phyloP scores from a whole-genome alignment of 768 basidiomycete species.

The Leccinellum luteum region DNA sequence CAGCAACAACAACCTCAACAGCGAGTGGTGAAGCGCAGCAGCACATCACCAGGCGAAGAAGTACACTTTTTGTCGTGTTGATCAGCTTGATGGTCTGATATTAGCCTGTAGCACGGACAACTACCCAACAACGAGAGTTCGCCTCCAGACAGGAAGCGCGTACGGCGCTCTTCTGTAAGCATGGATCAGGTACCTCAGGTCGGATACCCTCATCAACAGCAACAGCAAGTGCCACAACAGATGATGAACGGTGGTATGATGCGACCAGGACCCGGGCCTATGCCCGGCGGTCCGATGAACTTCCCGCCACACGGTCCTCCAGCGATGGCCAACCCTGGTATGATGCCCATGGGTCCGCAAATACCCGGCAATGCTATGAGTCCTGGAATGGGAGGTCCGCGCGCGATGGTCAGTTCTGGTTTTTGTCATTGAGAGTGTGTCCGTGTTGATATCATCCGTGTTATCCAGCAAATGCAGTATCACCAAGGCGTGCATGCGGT shows the following conservation, averaged over 20 bases:
- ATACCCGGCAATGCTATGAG: conserved; percentile 32
- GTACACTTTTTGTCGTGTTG: conserved; percentile 31
- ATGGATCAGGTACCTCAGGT: conserved; percentile 42
- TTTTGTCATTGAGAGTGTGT: not conserved
- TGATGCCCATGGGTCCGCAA: conserved; percentile 36
- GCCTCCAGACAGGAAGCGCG: conserved; percentile 55
- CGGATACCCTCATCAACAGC: conserved; percentile 34
- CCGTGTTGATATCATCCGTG: conserved; percentile 18
- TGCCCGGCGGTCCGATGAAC: conserved; percentile 35
- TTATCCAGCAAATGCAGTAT: conserved; percentile 28
- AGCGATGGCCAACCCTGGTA: conserved; percentile 30
- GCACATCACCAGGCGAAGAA: conserved; percentile 63
- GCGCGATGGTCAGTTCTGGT: conserved; percentile 26
- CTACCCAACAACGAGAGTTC: conserved; percentile 51
- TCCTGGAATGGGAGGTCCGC: conserved; percentile 36
- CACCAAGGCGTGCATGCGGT: conserved; percentile 37
- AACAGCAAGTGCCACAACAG: conserved; percentile 36
- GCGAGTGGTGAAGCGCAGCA: conserved; percentile 48
- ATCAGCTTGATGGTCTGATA: conserved; percentile 2
- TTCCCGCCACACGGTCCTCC: conserved; percentile 32
- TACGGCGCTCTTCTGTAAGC: conserved; percentile 46
- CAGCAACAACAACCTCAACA: conserved; percentile 28
- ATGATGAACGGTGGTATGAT: conserved; percentile 42
- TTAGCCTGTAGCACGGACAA: conserved; percentile 41
- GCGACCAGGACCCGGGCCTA: conserved; percentile 31